These are phyloP conservation scores for Myriosclerotinia duriaeana DNA, from an alignment of 2,329 filamentous ascomycete genomes.

Conservation along the genomic window DNA sequence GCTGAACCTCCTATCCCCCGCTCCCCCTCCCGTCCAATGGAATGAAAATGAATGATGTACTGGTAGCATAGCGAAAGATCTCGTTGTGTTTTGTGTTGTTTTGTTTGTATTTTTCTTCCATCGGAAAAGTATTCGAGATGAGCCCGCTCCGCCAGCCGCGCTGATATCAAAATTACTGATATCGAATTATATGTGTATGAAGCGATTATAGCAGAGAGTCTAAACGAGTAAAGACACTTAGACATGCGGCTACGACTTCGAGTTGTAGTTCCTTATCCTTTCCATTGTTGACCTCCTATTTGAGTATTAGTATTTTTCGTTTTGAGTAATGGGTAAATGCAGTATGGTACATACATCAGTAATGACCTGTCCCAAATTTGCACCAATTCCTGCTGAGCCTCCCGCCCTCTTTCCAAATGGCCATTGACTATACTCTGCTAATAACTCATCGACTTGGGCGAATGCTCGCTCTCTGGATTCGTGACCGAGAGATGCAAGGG, in stretches of 20 bases:
- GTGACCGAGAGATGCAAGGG: constrained; percentile 88
- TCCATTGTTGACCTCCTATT: constrained; percentile 72
- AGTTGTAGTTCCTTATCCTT: constrained; percentile 96
- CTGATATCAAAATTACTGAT: neutral
- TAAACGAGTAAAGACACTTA: constrained; percentile 96
- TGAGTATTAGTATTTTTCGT: constrained; percentile 17
- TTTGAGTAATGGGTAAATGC: constrained; percentile 29
- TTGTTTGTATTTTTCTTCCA: constrained; percentile 10
- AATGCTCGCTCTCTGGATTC: constrained; percentile 93
- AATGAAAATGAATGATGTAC: constrained; percentile 19
- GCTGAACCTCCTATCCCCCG: neutral
- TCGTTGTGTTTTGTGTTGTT: neutral
- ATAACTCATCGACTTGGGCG: constrained; percentile 91
- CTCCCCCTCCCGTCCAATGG: constrained; percentile 2
- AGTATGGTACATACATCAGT: constrained; percentile 56
- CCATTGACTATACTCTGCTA: constrained; percentile 97
- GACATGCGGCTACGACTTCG: constrained; percentile 89
- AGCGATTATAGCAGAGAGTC: constrained; percentile 77
- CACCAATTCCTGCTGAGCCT: constrained; percentile 78
- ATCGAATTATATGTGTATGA: neutral
- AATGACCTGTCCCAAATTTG: constrained; percentile 86
- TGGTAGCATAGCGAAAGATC: constrained; percentile 14
- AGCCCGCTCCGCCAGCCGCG: neutral
- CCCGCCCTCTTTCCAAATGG: constrained; percentile 81
- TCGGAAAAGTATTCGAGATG: constrained; percentile 14